phyloP scores from a whole-genome alignment of 1,284 basidiomycete genomes.

The Mycosarcoma mackinlayi region DNA sequence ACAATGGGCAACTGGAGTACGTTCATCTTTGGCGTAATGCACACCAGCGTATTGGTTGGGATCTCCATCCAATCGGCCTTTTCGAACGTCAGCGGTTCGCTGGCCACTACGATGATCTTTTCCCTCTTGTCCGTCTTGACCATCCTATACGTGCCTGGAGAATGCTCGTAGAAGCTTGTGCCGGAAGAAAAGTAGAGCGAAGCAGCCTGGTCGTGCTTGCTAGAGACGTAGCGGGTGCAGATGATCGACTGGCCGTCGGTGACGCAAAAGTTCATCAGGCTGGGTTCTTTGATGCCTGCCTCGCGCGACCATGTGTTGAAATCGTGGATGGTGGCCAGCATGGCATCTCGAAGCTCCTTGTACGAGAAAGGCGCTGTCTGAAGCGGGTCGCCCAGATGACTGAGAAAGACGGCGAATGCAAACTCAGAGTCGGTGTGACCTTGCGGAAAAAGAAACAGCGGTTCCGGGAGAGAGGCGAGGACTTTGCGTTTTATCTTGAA shows the following conservation, averaged over 20 bases:
- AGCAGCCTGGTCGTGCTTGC: constrained; percentile 88
- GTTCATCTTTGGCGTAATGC: constrained; percentile 75
- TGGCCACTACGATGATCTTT: constrained; percentile 81
- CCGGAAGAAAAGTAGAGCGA: constrained; percentile 96
- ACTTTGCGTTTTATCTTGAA: constrained; percentile 58
- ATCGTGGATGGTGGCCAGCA: constrained; percentile 60
- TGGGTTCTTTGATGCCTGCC: constrained; percentile 72
- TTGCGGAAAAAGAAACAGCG: constrained; percentile 60
- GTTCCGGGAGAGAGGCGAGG: constrained; percentile 52
- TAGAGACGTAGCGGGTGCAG: constrained; percentile 93
- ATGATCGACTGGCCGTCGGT: constrained; percentile 93
- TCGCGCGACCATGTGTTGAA: constrained; percentile 59
- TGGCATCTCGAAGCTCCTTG: constrained; percentile 52
- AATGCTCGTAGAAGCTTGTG: constrained; percentile 86
- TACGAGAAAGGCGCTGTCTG: constrained; percentile 40
- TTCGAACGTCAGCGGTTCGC: constrained; percentile 72
- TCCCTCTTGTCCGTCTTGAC: constrained; percentile 94
- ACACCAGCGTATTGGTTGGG: constrained; percentile 87
- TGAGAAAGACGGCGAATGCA: constrained; percentile 63
- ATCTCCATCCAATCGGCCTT: constrained; percentile 97
- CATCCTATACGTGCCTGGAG: constrained; percentile 60
- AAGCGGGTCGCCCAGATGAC: constrained; percentile 50
- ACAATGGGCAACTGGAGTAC: constrained; percentile 91
- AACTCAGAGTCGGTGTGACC: constrained; percentile 64
- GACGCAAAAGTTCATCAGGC: constrained; percentile 94